Evolutionary conservation across 2,329 filamentous ascomycete species (phyloP).

Genomic region (Lachnellula hyalina): DNA sequence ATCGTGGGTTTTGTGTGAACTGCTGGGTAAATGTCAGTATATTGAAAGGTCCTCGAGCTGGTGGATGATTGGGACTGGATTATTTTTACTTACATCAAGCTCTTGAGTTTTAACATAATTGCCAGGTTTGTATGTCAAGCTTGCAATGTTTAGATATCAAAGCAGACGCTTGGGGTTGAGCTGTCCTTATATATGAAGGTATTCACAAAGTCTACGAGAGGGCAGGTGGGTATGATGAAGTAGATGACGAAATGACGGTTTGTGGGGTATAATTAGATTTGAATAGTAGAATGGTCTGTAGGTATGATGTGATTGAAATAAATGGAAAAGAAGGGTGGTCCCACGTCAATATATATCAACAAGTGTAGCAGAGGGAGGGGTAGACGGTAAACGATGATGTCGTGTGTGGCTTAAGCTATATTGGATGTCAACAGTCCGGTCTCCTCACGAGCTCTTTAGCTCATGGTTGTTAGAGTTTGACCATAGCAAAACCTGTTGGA

Average conservation of each 20-base stretch:
- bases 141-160: neutral
- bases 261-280: too few relatives aligned
- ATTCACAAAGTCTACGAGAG: too few relatives aligned
- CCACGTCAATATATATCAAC: neutral
- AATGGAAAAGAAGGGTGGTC: too few relatives aligned
- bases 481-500: neutral
- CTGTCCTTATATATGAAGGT: too few relatives aligned
- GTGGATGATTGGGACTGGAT: neutral
- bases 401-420: conserved; percentile 9
- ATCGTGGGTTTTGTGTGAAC: neutral
- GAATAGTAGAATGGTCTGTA: neutral
- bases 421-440: neutral
- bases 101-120: conserved; percentile 9
- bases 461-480: neutral
- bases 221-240: too few relatives aligned
- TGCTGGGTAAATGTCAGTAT: neutral
- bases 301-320: neutral
- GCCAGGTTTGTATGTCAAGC: neutral
- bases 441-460: neutral
- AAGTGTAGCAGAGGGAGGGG: neutral
- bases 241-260: too few relatives aligned
- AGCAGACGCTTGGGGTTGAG: neutral
- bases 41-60: neutral
- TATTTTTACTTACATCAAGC: conserved; percentile 1
- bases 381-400: conserved; percentile 3